Conservation (phyloP, 768 basidiomycete species). For the Boletus vinaceobasis region DNA sequence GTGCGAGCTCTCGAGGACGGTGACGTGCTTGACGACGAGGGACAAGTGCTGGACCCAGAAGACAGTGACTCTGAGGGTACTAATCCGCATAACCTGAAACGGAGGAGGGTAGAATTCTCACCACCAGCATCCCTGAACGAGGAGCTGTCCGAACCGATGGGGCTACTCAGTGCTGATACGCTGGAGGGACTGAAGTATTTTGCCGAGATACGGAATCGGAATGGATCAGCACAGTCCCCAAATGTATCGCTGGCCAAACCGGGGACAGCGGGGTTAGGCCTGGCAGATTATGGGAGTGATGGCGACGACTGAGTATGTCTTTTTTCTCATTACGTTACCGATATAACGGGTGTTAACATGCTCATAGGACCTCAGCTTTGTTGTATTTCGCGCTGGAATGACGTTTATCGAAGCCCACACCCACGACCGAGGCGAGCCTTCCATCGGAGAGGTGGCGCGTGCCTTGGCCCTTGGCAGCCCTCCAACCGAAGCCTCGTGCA, state of each 20-base stretch:
- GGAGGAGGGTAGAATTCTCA: constrained; percentile 31
- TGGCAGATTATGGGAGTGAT: constrained; percentile 81
- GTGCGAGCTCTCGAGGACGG: constrained; percentile 90
- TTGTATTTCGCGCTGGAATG: constrained; percentile 5
- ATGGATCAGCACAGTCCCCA: constrained; percentile 33
- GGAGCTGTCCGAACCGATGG: constrained; percentile 40
- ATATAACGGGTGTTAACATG: not conserved
- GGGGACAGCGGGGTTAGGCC: constrained; percentile 47
- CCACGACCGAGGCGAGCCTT: not conserved
- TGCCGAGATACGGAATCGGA: constrained; percentile 77
- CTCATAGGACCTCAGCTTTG: not conserved
- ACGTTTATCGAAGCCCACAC: not conserved
- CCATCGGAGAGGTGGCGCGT: constrained; percentile 13
- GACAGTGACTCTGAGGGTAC: constrained; percentile 36
- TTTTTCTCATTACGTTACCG: not conserved
- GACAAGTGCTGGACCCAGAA: constrained; percentile 31
- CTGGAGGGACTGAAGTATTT: constrained; percentile 90
- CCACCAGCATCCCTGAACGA: constrained; percentile 28
- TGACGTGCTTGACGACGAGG: constrained; percentile 34
- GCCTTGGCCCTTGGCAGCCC: constrained; percentile 22
- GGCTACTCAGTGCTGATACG: constrained; percentile 79
- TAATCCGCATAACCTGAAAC: constrained; percentile 34
- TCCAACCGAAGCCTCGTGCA: constrained; percentile 18
- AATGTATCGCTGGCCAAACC: constrained; percentile 30
- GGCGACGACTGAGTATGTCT: constrained; percentile 38